These are phyloP conservation scores for Mrakia frigida DNA, from an alignment of 768 basidiomycete species.

Conservation along the genomic window DNA sequence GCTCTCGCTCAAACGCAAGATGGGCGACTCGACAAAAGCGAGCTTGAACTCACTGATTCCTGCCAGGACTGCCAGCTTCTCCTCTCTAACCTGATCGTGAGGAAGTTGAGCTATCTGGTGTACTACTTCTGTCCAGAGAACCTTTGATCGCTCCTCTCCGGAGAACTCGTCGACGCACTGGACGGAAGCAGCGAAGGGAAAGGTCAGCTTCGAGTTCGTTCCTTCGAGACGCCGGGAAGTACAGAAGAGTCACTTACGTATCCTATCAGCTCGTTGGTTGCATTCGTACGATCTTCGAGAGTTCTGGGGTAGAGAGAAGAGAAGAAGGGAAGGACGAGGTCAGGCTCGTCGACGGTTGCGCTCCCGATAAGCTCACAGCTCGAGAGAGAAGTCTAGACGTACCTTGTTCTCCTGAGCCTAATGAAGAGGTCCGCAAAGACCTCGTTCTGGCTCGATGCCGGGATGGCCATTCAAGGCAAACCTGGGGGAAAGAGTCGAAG, in stretches of 20 bases:
- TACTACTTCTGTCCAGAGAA: slow-evolving; percentile 60
- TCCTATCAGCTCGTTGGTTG: slow-evolving; percentile 37
- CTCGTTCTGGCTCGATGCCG: slow-evolving; percentile 22
- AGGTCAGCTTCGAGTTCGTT: slow-evolving; percentile 8
- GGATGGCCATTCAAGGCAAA: neutral
- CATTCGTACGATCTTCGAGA: slow-evolving; percentile 35
- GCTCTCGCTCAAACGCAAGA: neutral
- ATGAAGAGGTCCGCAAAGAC: slow-evolving; percentile 25
- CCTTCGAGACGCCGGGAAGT: too few species aligned
- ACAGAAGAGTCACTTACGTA: slow-evolving; percentile 31
- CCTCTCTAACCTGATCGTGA: slow-evolving; percentile 69
- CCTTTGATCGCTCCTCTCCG: slow-evolving; percentile 29
- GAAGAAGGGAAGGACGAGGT: neutral
- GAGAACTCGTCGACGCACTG: slow-evolving; percentile 33
- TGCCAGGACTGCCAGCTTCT: slow-evolving; percentile 77
- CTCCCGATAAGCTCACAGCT: neutral
- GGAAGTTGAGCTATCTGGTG: slow-evolving; percentile 72
- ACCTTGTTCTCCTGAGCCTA: slow-evolving; percentile 23
- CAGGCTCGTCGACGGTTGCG: too few species aligned
- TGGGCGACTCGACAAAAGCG: neutral
- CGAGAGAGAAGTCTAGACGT: neutral
- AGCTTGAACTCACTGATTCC: slow-evolving; percentile 65
- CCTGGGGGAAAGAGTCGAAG: neutral
- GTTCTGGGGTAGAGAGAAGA: slow-evolving; percentile 25
- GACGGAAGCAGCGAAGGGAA: neutral